Percentiles rank a stretch among this genome's conserved stretches.
Conservation (phyloP, 148 eudicot species). For the Cornus controversa region DNA sequence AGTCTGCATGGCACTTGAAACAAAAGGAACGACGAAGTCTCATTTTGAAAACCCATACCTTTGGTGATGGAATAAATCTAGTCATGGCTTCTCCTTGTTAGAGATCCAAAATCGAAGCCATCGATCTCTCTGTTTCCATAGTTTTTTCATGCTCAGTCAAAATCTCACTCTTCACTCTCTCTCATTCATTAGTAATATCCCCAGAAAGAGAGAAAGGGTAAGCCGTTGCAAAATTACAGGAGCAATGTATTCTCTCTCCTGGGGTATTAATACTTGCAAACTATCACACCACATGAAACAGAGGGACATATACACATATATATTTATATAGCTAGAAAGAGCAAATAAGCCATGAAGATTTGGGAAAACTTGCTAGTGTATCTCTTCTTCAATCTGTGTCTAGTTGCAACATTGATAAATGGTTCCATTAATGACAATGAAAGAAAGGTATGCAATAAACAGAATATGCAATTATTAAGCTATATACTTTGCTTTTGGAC, state of each 20-base stretch:
- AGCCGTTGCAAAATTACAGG: not conserved
- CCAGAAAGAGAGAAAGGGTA: too few relatives aligned
- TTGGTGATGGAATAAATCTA: not conserved
- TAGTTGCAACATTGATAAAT: conserved; percentile 16
- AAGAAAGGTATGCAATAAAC: conserved; percentile 39
- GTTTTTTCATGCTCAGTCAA: not conserved
- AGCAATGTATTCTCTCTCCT: not conserved
- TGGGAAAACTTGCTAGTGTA: not conserved
- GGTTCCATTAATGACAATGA: conserved; percentile 22
- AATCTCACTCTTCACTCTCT: not conserved
- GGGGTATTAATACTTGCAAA: not conserved
- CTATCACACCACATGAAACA: not conserved
- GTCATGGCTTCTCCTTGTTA: not conserved
- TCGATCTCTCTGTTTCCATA: not conserved
- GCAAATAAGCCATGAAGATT: conserved; percentile 10
- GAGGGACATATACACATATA: not conserved
- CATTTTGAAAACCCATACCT: not conserved
- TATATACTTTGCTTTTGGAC: too few relatives aligned
- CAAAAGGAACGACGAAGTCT: not conserved
- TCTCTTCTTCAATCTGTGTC: conserved; percentile 19
- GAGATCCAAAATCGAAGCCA: conserved; percentile 14
- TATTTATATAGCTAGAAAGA: conserved; percentile 1
- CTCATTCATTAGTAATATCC: not conserved
- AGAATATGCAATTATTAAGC: not conserved
- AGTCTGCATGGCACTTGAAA: not conserved